Conservation (phyloP, 169 alveolate species). For the Babesia ovis region DNA sequence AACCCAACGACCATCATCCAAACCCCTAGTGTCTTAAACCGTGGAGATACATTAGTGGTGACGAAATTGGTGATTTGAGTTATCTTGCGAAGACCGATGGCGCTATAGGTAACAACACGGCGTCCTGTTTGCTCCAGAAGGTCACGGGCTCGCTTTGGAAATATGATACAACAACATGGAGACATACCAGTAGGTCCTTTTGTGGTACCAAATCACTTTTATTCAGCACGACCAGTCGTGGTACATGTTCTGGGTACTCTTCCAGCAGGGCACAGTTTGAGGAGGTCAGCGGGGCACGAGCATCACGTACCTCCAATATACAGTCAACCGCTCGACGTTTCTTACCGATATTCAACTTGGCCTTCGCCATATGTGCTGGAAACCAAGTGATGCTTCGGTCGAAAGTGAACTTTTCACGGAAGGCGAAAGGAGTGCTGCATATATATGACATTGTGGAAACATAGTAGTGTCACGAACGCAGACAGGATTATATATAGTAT, state of each 20-base stretch:
- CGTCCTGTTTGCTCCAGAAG: slow-evolving; percentile 54
- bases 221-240: slow-evolving; percentile 57
- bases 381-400: slow-evolving; percentile 70
- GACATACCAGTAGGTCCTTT: slow-evolving; percentile 37
- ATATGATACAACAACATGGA: background rate
- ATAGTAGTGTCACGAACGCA: no score
- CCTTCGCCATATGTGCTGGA: slow-evolving; percentile 67
- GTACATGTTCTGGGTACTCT: slow-evolving; percentile 43
- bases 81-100: slow-evolving; percentile 38
- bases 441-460: no score
- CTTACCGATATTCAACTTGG: slow-evolving; percentile 52
- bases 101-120: slow-evolving; percentile 41
- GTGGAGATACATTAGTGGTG: slow-evolving; percentile 15
- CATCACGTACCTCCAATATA: slow-evolving; percentile 62
- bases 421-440: slow-evolving; percentile 15
- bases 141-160: slow-evolving; percentile 44
- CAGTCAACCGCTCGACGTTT: slow-evolving; percentile 61
- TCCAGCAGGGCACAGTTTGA: slow-evolving; percentile 43
- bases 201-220: slow-evolving; percentile 58
- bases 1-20: slow-evolving; percentile 67
- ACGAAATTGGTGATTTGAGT: slow-evolving; percentile 49
- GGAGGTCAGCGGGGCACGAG: slow-evolving; percentile 68
- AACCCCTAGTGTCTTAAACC: slow-evolving; percentile 54
- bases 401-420: slow-evolving; percentile 45
- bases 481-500: no score